A percentile compares a stretch with the other conserved stretches of the same genome.
Evolutionary conservation across 2,329 filamentous ascomycete genomes (phyloP).

Genomic region (Aaosphaeria arxii): DNA sequence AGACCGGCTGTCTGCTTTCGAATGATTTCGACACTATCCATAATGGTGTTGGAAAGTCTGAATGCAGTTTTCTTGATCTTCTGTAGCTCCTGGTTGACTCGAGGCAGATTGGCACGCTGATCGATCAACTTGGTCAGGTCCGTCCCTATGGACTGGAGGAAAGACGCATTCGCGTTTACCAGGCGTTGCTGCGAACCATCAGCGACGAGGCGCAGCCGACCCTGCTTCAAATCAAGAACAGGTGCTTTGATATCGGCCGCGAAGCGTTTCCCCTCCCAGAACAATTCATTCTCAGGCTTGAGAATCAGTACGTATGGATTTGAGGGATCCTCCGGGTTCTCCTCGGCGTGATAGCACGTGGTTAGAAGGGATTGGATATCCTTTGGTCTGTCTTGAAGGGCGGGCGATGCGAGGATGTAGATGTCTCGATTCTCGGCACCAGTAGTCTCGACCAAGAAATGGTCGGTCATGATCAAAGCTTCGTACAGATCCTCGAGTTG

Average conservation of each 20-base stretch:
- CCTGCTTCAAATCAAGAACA: conserved; percentile 79
- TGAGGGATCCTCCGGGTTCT: conserved; percentile 67
- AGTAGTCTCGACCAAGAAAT: conserved; percentile 77
- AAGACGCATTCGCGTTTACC: conserved; percentile 72
- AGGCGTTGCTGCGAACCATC: conserved; percentile 79
- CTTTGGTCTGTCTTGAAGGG: conserved; percentile 69
- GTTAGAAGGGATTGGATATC: conserved; percentile 85
- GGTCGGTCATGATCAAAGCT: conserved; percentile 74
- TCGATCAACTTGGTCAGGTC: conserved; percentile 88
- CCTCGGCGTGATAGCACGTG: conserved; percentile 70
- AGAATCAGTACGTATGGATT: conserved; percentile 86
- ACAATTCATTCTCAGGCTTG: conserved; percentile 72
- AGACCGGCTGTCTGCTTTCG: conserved; percentile 78
- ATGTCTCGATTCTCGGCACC: conserved; percentile 68
- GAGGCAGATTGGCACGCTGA: conserved; percentile 86
- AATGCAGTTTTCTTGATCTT: conserved; percentile 96
- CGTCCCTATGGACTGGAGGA: conserved; percentile 75
- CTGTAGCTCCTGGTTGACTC: conserved; percentile 85
- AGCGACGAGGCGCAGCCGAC: conserved; percentile 83
- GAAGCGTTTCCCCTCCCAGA: conserved; percentile 79
- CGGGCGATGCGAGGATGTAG: conserved; percentile 80
- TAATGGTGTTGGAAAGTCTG: conserved; percentile 95
- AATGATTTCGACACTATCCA: conserved; percentile 96
- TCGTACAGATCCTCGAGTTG: conserved; percentile 76
- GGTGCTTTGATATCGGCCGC: conserved; percentile 71